Percentiles rank a stretch among this genome's conserved stretches.
Evolutionary conservation across 306 rosid genomes (phyloP).

Genomic region (Trifolium dubium): DNA sequence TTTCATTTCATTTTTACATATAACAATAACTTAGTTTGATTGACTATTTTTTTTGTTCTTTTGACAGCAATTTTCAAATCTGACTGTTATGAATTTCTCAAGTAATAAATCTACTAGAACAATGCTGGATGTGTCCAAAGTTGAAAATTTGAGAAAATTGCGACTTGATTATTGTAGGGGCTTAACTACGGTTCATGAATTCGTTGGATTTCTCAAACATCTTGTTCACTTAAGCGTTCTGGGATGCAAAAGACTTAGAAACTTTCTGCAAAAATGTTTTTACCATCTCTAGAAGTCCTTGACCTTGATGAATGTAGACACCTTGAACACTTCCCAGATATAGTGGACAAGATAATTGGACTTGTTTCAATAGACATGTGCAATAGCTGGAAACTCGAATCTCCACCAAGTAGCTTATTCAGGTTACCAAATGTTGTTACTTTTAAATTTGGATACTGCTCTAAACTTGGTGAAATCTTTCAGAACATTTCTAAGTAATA

Average conservation of each 20-base stretch:
- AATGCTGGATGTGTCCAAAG: background rate
- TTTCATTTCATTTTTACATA: background rate
- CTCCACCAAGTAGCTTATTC: slow-evolving; percentile 30
- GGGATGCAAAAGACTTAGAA: background rate
- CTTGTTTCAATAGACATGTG: background rate
- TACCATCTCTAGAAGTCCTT: slow-evolving; percentile 27
- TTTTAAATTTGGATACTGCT: background rate
- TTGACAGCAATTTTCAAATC: background rate
- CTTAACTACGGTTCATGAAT: slow-evolving; percentile 8
- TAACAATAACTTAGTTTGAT: background rate
- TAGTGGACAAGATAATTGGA: background rate
- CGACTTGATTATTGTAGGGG: background rate
- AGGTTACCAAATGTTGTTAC: background rate
- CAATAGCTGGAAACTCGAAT: background rate
- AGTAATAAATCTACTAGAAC: background rate
- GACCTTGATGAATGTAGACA: background rate
- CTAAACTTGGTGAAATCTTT: slow-evolving; percentile 1
- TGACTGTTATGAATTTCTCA: slow-evolving; percentile 6
- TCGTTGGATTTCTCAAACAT: slow-evolving; percentile 14
- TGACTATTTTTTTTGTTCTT: background rate
- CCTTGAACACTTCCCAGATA: slow-evolving; percentile 16
- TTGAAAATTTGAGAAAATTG: background rate
- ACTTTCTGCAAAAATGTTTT: background rate
- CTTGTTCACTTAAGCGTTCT: background rate
- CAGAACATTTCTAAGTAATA: too few species aligned